A percentile compares a stretch with the other conserved stretches of the same genome.
Evolutionary conservation across 306 rosid species (phyloP).

Genomic region (Corylus avellana): DNA sequence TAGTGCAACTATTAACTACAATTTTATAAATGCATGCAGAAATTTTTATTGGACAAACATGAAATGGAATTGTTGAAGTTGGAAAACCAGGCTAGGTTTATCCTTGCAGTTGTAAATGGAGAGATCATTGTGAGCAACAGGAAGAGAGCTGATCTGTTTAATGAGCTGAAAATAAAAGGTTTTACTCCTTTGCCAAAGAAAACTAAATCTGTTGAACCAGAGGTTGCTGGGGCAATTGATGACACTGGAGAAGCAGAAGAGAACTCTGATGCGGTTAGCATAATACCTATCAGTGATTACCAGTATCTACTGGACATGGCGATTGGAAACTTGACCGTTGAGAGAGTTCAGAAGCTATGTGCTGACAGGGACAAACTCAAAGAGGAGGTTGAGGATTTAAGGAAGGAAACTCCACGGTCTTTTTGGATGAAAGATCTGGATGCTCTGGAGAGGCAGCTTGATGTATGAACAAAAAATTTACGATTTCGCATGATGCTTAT

Average conservation of each 20-base stretch:
- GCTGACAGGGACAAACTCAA: constrained; percentile 61
- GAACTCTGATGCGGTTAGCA: constrained; percentile 28
- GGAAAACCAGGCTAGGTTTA: constrained; percentile 85
- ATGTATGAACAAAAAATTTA: constrained; percentile 42
- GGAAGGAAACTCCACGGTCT: constrained; percentile 59
- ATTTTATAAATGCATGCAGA: constrained; percentile 49
- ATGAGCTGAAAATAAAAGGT: constrained; percentile 80
- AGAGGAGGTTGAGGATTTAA: constrained; percentile 58
- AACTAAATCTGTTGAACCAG: constrained; percentile 72
- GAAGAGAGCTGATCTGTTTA: constrained; percentile 67
- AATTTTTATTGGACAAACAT: constrained; percentile 52
- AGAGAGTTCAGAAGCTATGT: constrained; percentile 70
- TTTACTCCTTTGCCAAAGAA: constrained; percentile 89
- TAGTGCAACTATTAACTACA: constrained; percentile 13
- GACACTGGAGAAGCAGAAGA: constrained; percentile 56
- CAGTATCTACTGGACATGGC: constrained; percentile 75
- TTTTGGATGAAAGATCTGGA: constrained; percentile 85
- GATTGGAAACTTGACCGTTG: constrained; percentile 77
- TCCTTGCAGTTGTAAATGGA: constrained; percentile 79
- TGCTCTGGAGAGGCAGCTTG: constrained; percentile 62
- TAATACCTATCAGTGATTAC: constrained; percentile 57
- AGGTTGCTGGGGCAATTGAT: constrained; percentile 85
- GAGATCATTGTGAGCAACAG: constrained; percentile 84
- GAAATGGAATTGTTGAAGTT: constrained; percentile 63
- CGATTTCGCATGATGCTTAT: neutral